Evolutionary conservation across 306 rosid species (phyloP).

Genomic region (Pueraria montana): DNA sequence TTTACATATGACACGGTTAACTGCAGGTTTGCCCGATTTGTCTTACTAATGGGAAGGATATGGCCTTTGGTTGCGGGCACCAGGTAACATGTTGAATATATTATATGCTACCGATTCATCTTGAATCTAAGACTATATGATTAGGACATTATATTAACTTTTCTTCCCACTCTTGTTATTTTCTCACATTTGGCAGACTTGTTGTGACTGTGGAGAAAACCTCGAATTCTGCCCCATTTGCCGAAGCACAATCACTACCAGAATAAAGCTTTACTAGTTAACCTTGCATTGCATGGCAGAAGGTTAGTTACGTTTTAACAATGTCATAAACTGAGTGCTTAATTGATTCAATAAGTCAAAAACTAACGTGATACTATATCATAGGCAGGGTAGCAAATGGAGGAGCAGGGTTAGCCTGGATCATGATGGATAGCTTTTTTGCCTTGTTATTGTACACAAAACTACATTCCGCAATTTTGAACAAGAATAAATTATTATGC

Average conservation of each 20-base stretch:
- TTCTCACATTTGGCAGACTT: constrained; percentile 65
- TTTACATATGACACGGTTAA: constrained; percentile 39
- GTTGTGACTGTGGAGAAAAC: constrained; percentile 80
- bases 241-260: constrained; percentile 68
- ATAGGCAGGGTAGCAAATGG: constrained; percentile 14
- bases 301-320: constrained; percentile 38
- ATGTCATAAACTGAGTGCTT: constrained; percentile 7
- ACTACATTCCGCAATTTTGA: constrained; percentile 38
- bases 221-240: constrained; percentile 84
- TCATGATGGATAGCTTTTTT: constrained; percentile 1
- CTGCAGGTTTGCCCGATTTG: constrained; percentile 86
- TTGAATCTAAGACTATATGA: constrained; percentile 13
- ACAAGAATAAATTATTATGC: background rate
- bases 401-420: constrained; percentile 21
- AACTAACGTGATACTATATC: constrained; percentile 1
- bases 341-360: constrained; percentile 3
- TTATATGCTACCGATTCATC: constrained; percentile 25
- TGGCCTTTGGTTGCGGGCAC: constrained; percentile 96
- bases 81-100: constrained; percentile 71
- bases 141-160: background rate
- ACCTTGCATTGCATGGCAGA: background rate
- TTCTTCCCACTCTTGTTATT: background rate
- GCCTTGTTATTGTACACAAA: constrained; percentile 6
- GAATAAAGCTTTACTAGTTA: constrained; percentile 75
- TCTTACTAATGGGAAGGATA: constrained; percentile 70